phyloP scores from a whole-genome alignment of 371 early-diverging fungal species.

The Mucor saturninus region DNA sequence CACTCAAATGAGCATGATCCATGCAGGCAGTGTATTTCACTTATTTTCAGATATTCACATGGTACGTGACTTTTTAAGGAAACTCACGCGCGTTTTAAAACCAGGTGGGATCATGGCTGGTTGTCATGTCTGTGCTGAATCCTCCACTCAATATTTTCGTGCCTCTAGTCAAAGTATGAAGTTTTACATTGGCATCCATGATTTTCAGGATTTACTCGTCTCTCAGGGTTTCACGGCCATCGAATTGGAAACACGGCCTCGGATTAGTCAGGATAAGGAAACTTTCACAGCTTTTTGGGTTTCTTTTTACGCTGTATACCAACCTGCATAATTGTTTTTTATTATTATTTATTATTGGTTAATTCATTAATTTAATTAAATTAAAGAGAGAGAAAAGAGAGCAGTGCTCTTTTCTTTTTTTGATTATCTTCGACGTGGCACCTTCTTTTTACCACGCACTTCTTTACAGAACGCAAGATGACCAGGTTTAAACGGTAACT shows the following conservation, averaged over 20 bases:
- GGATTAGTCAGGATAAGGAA: constrained; percentile 14
- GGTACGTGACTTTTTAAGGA: constrained; percentile 21
- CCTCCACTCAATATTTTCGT: constrained; percentile 20
- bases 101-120: constrained; percentile 42
- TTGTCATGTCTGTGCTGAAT: constrained; percentile 39
- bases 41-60: constrained; percentile 29
- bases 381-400: neutral
- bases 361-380: neutral
- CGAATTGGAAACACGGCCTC: constrained; percentile 24
- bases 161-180: constrained; percentile 25
- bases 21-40: constrained; percentile 49
- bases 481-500: constrained; percentile 9
- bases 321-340: constrained; percentile 1
- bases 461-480: constrained; percentile 7
- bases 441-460: neutral
- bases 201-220: constrained; percentile 25
- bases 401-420: neutral
- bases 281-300: constrained; percentile 27
- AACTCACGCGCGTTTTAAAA: constrained; percentile 23
- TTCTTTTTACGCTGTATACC: constrained; percentile 26
- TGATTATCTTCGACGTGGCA: neutral
- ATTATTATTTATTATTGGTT: neutral
- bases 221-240: constrained; percentile 30
- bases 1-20: constrained; percentile 24
- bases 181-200: constrained; percentile 30